These are phyloP conservation scores for Fonsecaea monophora DNA, from an alignment of 2,329 filamentous ascomycete species.

Conservation along the genomic window DNA sequence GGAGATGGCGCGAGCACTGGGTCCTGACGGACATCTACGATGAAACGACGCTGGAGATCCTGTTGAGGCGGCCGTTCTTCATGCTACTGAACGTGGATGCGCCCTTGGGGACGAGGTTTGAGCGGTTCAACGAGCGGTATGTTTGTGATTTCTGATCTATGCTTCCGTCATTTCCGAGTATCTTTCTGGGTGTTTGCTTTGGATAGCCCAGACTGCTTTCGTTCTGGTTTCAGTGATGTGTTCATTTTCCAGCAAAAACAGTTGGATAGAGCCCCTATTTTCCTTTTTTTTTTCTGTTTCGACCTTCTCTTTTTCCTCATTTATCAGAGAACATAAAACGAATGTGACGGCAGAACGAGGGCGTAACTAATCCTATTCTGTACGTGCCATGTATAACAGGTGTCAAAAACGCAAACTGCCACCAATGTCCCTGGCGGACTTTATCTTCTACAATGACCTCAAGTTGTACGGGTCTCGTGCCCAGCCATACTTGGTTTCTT, in stretches of 20 bases:
- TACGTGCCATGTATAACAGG: constrained; percentile 42
- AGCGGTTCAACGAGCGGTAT: constrained; percentile 70
- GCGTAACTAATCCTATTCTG: not conserved
- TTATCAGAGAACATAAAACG: not conserved
- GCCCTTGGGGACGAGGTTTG: constrained; percentile 82
- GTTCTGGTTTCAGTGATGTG: not conserved
- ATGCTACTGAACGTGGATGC: constrained; percentile 90
- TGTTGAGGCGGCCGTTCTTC: constrained; percentile 86
- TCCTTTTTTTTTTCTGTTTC: not conserved
- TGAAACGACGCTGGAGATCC: constrained; percentile 73
- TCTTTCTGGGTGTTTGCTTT: too few species aligned
- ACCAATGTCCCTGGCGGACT: constrained; percentile 63
- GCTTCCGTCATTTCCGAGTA: too few species aligned
- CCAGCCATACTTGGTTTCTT: not conserved
- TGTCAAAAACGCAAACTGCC: constrained; percentile 57
- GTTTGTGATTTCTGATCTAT: constrained; percentile 10
- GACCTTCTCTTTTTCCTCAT: not conserved
- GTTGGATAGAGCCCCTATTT: not conserved
- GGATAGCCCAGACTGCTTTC: constrained; percentile 57
- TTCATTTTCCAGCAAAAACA: not conserved
- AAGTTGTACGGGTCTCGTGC: constrained; percentile 71
- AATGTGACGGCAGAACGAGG: not conserved
- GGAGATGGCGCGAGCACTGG: constrained; percentile 81
- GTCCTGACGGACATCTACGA: constrained; percentile 84
- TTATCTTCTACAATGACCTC: constrained; percentile 70